Percentiles rank a stretch among this genome's conserved stretches.
Conservation (phyloP, 2,329 filamentous ascomycete species). For the Colletotrichum sojae region DNA sequence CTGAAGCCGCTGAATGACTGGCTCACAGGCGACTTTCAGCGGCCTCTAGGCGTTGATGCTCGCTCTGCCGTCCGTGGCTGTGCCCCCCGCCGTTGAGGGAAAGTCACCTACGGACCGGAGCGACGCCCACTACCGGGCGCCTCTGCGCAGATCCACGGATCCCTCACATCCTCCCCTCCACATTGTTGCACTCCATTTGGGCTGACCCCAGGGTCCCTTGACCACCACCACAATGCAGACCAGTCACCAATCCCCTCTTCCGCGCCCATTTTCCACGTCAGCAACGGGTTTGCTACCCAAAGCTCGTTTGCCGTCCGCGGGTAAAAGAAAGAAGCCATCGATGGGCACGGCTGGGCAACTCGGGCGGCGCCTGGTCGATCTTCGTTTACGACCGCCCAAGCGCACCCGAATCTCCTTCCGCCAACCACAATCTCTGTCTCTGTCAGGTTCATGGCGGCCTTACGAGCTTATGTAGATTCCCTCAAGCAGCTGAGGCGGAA, state of each 20-base stretch:
- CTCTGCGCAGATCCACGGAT: neutral
- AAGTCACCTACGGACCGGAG: conserved; percentile 10
- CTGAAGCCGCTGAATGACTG: conserved; percentile 22
- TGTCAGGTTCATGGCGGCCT: neutral
- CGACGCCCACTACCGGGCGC: conserved; percentile 2
- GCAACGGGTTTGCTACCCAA: neutral
- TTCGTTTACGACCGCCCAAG: neutral
- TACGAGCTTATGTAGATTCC: neutral
- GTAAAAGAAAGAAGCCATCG: neutral
- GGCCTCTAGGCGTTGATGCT: conserved; percentile 4
- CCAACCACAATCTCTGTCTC: too few species aligned
- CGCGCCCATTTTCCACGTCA: neutral
- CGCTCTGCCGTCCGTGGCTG: conserved; percentile 29
- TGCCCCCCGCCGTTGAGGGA: conserved; percentile 2
- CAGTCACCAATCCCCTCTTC: neutral
- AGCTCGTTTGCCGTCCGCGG: neutral
- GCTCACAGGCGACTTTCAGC: conserved; percentile 8
- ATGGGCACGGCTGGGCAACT: neutral
- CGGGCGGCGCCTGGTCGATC: neutral
- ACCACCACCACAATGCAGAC: neutral
- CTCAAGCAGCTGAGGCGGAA: too few species aligned
- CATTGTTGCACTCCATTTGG: neutral
- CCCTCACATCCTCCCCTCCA: neutral
- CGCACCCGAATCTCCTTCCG: neutral
- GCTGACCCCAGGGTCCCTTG: neutral